Conservation (phyloP, 331 rosid species). For the Spiraea crenata region DNA sequence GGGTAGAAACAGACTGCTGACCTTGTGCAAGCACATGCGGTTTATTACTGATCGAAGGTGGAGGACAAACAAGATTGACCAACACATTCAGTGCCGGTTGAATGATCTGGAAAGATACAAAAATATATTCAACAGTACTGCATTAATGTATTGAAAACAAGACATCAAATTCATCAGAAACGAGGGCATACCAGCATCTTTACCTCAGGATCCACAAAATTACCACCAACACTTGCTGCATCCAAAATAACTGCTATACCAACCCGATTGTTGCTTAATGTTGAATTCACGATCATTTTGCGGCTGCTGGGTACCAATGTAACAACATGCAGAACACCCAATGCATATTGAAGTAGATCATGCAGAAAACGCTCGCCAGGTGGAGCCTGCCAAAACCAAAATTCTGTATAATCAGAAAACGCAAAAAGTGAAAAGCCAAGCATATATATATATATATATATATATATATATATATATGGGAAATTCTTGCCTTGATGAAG, state of each 20-base stretch:
- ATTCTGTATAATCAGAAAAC: background rate
- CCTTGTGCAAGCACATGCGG: slow-evolving; percentile 66
- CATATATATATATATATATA: no score
- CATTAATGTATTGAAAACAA: slow-evolving; percentile 12
- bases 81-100: slow-evolving; percentile 92
- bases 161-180: slow-evolving; percentile 16
- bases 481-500: background rate
- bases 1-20: slow-evolving; percentile 63
- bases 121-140: slow-evolving; percentile 12
- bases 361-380: slow-evolving; percentile 93
- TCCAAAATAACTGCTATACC: slow-evolving; percentile 94
- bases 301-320: slow-evolving; percentile 94
- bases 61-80: slow-evolving; percentile 96
- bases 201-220: slow-evolving; percentile 94
- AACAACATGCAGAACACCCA: slow-evolving; percentile 92
- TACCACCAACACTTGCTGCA: slow-evolving; percentile 86
- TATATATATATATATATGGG: no score
- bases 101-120: slow-evolving; percentile 71
- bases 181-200: slow-evolving; percentile 11
- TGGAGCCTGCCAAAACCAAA: slow-evolving; percentile 71
- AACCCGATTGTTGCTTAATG: slow-evolving; percentile 85
- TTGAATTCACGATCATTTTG: slow-evolving; percentile 79
- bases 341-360: slow-evolving; percentile 93
- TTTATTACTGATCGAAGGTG: slow-evolving; percentile 96
- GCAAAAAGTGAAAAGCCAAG: background rate